Evolutionary conservation across 179 eudicot genomes (phyloP).

Genomic region (Heliamphora ciliata): DNA sequence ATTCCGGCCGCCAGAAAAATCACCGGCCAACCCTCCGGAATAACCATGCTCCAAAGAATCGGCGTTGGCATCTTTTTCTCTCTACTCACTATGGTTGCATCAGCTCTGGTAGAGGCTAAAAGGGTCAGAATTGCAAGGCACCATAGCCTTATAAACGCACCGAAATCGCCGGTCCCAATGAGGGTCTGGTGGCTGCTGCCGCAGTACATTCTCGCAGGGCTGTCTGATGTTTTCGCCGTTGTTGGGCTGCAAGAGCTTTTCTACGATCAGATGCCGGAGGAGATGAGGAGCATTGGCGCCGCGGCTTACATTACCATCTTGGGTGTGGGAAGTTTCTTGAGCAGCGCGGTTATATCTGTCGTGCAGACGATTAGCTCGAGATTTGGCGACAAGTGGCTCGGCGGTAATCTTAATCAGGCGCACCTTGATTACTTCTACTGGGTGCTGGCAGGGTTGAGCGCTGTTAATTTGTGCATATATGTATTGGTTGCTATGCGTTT

Average conservation of each 20-base stretch:
- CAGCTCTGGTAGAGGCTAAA: slow-evolving; percentile 47
- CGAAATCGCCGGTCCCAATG: slow-evolving; percentile 44
- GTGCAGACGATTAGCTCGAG: slow-evolving; percentile 37
- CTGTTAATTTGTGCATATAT: slow-evolving; percentile 37
- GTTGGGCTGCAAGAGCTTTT: slow-evolving; percentile 71
- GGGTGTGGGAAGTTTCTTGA: slow-evolving; percentile 53
- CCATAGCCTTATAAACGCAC: slow-evolving; percentile 28
- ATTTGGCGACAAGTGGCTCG: slow-evolving; percentile 42
- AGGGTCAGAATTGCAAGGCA: slow-evolving; percentile 31
- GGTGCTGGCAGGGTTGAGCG: slow-evolving; percentile 50
- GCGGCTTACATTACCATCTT: slow-evolving; percentile 44
- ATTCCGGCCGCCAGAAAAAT: slow-evolving; percentile 35
- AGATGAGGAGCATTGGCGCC: slow-evolving; percentile 62
- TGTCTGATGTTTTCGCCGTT: slow-evolving; percentile 43
- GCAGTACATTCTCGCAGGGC: slow-evolving; percentile 43
- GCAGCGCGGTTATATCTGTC: slow-evolving; percentile 35
- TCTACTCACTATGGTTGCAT: slow-evolving; percentile 32
- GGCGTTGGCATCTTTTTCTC: slow-evolving; percentile 47
- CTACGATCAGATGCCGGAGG: slow-evolving; percentile 64
- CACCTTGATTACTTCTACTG: slow-evolving; percentile 54
- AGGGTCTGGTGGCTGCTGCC: slow-evolving; percentile 51
- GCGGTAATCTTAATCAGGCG: slow-evolving; percentile 43
- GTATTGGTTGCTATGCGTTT: slow-evolving; percentile 42
- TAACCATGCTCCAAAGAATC: slow-evolving; percentile 49
- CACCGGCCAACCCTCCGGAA: slow-evolving; percentile 43